Percentiles rank a stretch among this genome's conserved stretches.
These are phyloP conservation scores for Raffaelea ambrosiae DNA, from an alignment of 2,329 filamentous ascomycete species.

Conservation along the genomic window DNA sequence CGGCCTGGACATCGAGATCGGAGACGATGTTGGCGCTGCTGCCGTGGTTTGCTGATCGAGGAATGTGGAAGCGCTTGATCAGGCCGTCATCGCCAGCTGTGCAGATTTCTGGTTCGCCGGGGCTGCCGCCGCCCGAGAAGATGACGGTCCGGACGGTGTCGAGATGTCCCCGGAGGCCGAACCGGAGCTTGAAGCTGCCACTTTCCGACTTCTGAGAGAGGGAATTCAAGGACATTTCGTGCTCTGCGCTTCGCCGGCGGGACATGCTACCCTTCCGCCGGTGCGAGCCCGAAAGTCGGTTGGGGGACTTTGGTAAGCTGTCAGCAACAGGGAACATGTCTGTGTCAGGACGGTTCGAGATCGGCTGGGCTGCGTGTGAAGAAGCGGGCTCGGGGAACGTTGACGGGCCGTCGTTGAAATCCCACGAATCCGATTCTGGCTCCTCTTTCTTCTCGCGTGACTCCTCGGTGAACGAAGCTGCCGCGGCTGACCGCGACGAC, in stretches of 20 bases:
- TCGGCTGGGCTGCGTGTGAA: conserved; percentile 24
- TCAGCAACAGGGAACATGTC: conserved; percentile 82
- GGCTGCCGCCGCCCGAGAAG: conserved; percentile 92
- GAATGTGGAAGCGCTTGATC: conserved; percentile 95
- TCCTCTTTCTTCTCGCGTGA: conserved; percentile 36
- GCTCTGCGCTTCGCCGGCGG: conserved; percentile 61
- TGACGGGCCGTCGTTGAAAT: conserved; percentile 69
- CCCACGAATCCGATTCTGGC: conserved; percentile 70
- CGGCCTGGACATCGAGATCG: conserved; percentile 84
- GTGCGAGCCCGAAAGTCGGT: conserved; percentile 58
- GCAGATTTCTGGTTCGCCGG: conserved; percentile 92
- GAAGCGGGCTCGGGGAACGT: conserved; percentile 49
- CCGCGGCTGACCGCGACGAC: conserved; percentile 17
- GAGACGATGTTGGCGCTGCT: conserved; percentile 37
- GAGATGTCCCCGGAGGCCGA: conserved; percentile 83
- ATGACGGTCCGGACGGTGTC: conserved; percentile 92
- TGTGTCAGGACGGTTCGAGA: conserved; percentile 65
- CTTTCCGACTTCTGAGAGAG: conserved; percentile 54
- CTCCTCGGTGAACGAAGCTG: conserved; percentile 17
- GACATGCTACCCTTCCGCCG: conserved; percentile 75
- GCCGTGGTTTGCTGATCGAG: conserved; percentile 54
- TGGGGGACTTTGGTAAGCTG: conserved; percentile 72
- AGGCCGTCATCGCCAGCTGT: conserved; percentile 92
- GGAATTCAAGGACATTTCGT: conserved; percentile 45
- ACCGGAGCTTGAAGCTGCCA: conserved; percentile 82